These are phyloP conservation scores for Colletotrichum sp. DNA, from an alignment of 2,329 filamentous ascomycete species.

Conservation along the genomic window DNA sequence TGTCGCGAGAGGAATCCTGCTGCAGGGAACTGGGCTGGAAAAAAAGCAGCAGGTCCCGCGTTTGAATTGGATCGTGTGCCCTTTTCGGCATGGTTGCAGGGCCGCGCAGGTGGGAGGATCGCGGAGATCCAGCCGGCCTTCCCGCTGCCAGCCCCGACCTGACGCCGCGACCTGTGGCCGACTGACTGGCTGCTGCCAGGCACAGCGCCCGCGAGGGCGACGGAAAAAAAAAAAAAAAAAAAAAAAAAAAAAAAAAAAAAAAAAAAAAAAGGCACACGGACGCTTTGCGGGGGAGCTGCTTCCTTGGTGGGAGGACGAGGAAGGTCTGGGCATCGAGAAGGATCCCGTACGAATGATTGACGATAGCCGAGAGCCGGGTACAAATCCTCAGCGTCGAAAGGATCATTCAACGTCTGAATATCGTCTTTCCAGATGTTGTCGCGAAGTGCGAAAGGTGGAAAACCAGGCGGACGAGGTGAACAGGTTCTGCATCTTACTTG, in stretches of 20 bases:
- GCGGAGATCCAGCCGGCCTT: slow-evolving; percentile 11
- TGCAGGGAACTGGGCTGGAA: neutral
- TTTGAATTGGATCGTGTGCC: neutral
- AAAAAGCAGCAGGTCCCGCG: neutral
- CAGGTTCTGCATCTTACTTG: neutral
- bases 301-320: neutral
- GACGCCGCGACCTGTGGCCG: neutral
- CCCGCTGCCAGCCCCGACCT: neutral
- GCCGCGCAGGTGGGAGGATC: neutral
- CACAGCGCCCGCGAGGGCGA: neutral
- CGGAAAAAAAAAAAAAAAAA: too few relatives aligned
- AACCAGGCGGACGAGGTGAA: neutral
- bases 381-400: neutral
- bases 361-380: neutral
- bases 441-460: neutral
- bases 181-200: neutral
- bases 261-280: neutral
- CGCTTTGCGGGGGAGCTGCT: neutral
- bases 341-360: neutral
- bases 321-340: neutral
- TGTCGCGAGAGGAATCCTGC: neutral
- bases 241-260: too few relatives aligned
- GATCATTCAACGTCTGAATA: neutral
- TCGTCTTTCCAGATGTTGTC: neutral
- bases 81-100: neutral